These are phyloP conservation scores for Syncephalastrum monosporum DNA, from an alignment of 371 early-diverging fungal genomes.

Conservation along the genomic window DNA sequence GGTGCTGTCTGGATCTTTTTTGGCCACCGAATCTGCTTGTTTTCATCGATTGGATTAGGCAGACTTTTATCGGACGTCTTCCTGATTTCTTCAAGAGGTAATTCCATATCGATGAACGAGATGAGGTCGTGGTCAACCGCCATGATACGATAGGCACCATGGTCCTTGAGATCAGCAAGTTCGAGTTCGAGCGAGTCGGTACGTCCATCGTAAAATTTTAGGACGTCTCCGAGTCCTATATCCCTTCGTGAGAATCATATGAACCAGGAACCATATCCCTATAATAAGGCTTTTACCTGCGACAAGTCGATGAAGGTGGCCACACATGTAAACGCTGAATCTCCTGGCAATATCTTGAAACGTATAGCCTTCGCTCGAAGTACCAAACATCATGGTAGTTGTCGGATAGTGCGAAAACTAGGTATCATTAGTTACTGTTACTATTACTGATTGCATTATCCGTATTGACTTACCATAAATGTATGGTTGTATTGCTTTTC, in stretches of 20 bases:
- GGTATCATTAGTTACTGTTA: neutral
- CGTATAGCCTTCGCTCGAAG: conserved; percentile 54
- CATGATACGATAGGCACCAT: conserved; percentile 79
- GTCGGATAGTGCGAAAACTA: conserved; percentile 85
- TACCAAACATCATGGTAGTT: conserved; percentile 73
- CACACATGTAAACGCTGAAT: conserved; percentile 80
- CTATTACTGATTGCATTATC: neutral
- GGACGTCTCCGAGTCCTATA: conserved; percentile 62
- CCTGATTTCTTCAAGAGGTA: conserved; percentile 53
- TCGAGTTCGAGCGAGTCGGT: conserved; percentile 78
- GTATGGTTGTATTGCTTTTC: conserved; percentile 61
- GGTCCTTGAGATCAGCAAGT: conserved; percentile 84
- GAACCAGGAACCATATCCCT: neutral
- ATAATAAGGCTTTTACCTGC: conserved; percentile 42
- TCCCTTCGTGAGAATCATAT: neutral
- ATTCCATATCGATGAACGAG: conserved; percentile 71
- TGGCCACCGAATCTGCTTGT: conserved; percentile 27
- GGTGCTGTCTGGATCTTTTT: conserved; percentile 53
- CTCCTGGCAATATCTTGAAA: conserved; percentile 61
- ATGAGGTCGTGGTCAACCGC: conserved; percentile 88
- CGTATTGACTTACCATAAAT: conserved; percentile 49
- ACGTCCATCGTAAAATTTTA: conserved; percentile 61
- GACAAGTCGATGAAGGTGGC: conserved; percentile 83
- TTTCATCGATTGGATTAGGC: conserved; percentile 11
- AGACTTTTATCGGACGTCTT: conserved; percentile 26